These are phyloP conservation scores for Cyberlindnera maritima DNA, from an alignment of 805 yeast genomes.

Conservation along the genomic window DNA sequence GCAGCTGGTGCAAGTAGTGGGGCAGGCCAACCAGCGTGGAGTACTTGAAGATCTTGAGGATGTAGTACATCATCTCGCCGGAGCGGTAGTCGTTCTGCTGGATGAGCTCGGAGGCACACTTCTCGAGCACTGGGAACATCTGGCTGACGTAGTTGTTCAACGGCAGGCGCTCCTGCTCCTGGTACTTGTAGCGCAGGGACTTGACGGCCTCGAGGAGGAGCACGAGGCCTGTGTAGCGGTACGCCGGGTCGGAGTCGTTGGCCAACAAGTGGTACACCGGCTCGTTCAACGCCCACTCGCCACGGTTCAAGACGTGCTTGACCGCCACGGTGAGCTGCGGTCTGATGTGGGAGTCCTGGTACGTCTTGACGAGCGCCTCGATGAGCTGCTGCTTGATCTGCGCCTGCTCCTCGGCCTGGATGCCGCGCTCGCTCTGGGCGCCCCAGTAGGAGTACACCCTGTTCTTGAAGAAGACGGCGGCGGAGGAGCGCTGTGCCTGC, in stretches of 20 bases:
- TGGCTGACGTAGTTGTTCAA: constrained; percentile 46
- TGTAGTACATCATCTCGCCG: constrained; percentile 52
- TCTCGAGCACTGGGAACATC: constrained; percentile 56
- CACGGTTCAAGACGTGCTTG: constrained; percentile 48
- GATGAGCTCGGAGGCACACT: constrained; percentile 43
- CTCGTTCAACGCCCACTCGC: constrained; percentile 33
- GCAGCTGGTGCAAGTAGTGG: constrained; percentile 38
- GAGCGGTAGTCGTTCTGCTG: constrained; percentile 32
- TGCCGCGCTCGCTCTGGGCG: constrained; percentile 28
- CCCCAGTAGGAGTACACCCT: constrained; percentile 56
- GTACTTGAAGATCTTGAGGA: constrained; percentile 65
- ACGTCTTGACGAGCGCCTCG: constrained; percentile 45
- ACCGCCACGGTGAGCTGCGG: constrained; percentile 59
- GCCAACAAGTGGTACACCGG: constrained; percentile 35
- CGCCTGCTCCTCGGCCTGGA: constrained; percentile 48
- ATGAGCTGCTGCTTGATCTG: constrained; percentile 53
- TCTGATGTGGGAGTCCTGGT: constrained; percentile 41
- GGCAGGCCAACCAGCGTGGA: constrained; percentile 60
- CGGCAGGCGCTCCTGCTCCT: constrained; percentile 44
- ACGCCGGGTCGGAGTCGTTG: constrained; percentile 34
- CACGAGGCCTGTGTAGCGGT: constrained; percentile 52
- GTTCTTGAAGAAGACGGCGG: constrained; percentile 70
- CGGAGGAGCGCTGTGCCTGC: constrained; percentile 48
- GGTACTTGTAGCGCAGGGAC: constrained; percentile 58
- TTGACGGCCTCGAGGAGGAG: constrained; percentile 54